Percentiles rank a stretch among this genome's conserved stretches.
Evolutionary conservation across 2,329 filamentous ascomycete genomes (phyloP).

Genomic region (Trichoderma cornu-damae): DNA sequence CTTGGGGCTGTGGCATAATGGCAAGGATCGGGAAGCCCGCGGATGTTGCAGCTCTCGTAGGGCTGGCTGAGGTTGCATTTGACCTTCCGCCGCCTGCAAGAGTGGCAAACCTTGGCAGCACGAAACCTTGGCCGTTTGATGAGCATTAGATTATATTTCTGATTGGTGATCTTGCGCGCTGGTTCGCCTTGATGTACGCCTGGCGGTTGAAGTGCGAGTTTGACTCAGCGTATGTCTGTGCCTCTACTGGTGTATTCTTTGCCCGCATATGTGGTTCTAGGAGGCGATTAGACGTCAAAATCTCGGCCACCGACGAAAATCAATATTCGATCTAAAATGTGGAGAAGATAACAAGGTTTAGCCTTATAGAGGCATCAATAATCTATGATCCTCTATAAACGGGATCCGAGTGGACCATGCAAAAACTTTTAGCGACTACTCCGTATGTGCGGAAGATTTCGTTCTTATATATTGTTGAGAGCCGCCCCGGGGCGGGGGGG

Average conservation of each 20-base stretch:
- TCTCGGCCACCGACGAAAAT: background rate
- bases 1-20: background rate
- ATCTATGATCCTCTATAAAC: slow-evolving; percentile 1
- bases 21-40: slow-evolving; percentile 1
- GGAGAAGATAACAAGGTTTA: background rate
- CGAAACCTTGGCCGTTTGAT: background rate
- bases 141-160: background rate
- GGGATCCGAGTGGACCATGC: background rate
- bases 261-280: no score
- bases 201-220: no score
- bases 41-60: slow-evolving; percentile 2
- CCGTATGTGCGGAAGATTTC: background rate
- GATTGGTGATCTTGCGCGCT: background rate
- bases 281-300: no score
- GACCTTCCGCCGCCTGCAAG: slow-evolving; percentile 5
- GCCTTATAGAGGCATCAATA: background rate
- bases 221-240: no score
- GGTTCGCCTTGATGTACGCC: background rate
- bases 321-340: background rate
- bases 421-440: background rate
- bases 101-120: background rate
- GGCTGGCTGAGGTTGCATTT: background rate
- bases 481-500: no score
- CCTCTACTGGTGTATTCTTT: no score
- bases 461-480: no score